Evolutionary conservation across 2,329 filamentous ascomycete genomes (phyloP).

Genomic region (Trichoderma sp.): DNA sequence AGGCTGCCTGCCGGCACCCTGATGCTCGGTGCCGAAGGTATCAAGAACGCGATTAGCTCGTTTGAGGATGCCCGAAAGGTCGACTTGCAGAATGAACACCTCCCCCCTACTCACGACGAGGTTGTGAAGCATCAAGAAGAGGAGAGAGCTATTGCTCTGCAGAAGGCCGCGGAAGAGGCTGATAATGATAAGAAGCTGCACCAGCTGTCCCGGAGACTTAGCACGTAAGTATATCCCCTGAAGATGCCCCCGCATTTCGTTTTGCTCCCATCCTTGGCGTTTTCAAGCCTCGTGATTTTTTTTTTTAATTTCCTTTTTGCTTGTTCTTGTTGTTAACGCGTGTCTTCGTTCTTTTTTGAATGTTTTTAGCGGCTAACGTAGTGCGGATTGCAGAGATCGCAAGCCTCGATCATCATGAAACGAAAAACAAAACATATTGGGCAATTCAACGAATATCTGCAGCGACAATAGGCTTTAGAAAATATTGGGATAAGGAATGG

Average conservation of each 20-base stretch:
- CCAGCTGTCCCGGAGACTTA: conserved; percentile 85
- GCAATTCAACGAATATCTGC: conserved; percentile 10
- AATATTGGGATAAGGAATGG: conserved; percentile 24
- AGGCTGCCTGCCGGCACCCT: conserved; percentile 91
- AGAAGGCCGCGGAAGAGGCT: conserved; percentile 83
- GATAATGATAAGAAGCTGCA: conserved; percentile 90
- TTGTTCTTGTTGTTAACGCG: neutral
- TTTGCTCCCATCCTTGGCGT: neutral
- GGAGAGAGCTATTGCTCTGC: conserved; percentile 78
- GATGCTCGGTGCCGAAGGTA: conserved; percentile 96
- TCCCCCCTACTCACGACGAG: conserved; percentile 92
- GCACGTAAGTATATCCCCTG: conserved; percentile 68
- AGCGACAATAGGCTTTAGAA: conserved; percentile 24
- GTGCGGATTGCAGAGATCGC: conserved; percentile 35
- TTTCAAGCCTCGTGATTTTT: neutral
- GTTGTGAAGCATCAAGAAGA: conserved; percentile 81
- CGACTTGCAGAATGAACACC: conserved; percentile 91
- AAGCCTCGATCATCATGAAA: conserved; percentile 37
- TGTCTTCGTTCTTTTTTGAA: neutral
- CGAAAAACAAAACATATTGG: neutral
- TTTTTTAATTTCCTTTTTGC: too few species aligned
- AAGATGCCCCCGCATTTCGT: neutral
- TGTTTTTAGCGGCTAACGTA: conserved; percentile 20
- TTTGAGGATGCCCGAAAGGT: conserved; percentile 98
- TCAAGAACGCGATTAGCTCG: conserved; percentile 95